Percentiles rank a stretch among this genome's conserved stretches.
Conservation (phyloP, 176 grass and related monocot genomes). For the Eremochloa ophiuroides region DNA sequence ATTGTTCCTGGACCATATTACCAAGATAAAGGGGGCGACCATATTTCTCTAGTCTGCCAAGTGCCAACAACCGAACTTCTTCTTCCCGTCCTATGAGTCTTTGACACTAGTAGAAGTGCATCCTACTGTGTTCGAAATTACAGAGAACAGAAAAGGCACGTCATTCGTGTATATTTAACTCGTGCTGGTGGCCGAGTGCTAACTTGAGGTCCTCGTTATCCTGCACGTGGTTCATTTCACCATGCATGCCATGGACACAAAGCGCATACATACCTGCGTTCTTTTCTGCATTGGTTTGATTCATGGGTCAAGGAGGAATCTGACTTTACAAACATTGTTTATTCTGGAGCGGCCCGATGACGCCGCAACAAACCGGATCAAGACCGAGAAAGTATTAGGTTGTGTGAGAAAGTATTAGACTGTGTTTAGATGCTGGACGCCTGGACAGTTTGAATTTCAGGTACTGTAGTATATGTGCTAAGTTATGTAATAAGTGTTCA, state of each 20-base stretch:
- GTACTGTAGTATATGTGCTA: too few species aligned
- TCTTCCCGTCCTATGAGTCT: not conserved
- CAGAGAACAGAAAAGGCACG: not conserved
- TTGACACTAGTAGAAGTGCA: not conserved
- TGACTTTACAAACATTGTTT: not conserved
- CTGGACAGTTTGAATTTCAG: too few species aligned
- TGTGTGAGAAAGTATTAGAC: too few species aligned
- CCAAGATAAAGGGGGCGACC: not conserved
- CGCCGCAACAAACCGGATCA: not conserved
- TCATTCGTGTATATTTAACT: not conserved
- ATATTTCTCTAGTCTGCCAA: not conserved
- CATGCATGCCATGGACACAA: not conserved
- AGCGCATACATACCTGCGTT: not conserved
- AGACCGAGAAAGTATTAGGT: not conserved
- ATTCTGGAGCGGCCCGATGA: not conserved
- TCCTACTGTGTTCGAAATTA: not conserved
- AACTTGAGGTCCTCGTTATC: not conserved
- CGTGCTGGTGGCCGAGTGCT: not conserved
- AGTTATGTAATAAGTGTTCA: too few species aligned
- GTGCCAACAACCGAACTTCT: not conserved
- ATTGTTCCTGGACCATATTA: not conserved
- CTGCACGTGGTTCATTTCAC: slow-evolving; percentile 45
- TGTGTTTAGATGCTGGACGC: too few species aligned
- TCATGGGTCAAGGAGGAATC: not conserved
- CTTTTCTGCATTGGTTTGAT: not conserved